Evolutionary conservation across 2,329 filamentous ascomycete genomes (phyloP), one percentile per base, ranked within the genome.

Genomic region (Colletotrichum sojae): DNA sequence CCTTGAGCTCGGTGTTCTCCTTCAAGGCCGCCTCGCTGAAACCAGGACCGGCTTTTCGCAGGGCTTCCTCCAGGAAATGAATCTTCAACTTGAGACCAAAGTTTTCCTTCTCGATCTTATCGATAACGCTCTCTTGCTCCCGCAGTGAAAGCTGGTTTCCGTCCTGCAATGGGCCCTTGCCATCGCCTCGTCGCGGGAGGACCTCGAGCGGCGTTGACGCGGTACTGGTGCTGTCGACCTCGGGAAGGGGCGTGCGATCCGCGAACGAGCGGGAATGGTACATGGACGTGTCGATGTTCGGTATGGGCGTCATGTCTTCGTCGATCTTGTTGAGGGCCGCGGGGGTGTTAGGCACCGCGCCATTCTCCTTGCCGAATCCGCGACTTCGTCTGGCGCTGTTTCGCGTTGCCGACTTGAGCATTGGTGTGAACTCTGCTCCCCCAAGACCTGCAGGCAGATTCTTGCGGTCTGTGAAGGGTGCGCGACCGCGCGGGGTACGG

Each of bases 101-200:
- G 77, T 99, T 99, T 77, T 98, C 96, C 83, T 99, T 99, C 78
- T 98, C 94, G 75, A 99, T 95, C 77, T 93, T 93, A 82, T 98
- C 94, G 74, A 99, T 95, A 73, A 96, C 92, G 74, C 94, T 94
- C 81, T 98, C 96, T 80, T 99, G 96, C 78, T 99, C 96, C 70
- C 94, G 91, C 67, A 99, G 82, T 1, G 96, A 97, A 74, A 98
- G 87, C 77, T 97, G 92, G 75, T 98, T 97, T 20, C 94, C 94
- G 74, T 96, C 92, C 71, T 95, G 91, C 45, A 97, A 81, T 5
- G 93, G 88, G 1, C 90, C 91, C 61, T 90, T 90, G 61, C 86
- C 87, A 53, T 86, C 88, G 60, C 86, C 86, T 70, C 88, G 87
- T 66, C 91, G 88, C 6, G 91, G 88, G 40, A 94, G 83, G 67